phyloP scores from a whole-genome alignment of 768 basidiomycete genomes.

The Suillus subluteus region DNA sequence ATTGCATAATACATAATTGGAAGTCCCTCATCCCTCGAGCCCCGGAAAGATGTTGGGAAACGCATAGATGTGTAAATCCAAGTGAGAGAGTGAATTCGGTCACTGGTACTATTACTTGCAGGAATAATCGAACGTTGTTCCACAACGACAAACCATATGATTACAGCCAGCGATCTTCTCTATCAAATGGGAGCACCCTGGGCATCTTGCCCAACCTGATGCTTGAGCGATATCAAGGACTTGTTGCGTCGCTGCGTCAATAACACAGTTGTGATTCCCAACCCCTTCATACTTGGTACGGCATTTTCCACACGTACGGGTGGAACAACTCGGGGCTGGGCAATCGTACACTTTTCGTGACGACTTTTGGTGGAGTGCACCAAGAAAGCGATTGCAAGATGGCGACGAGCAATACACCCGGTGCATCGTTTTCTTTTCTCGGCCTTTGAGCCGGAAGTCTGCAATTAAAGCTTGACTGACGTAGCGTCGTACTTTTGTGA shows the following conservation, averaged over 20 bases:
- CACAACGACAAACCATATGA: slow-evolving; percentile 10
- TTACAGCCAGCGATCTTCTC: slow-evolving; percentile 9
- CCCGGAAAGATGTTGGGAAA: background rate
- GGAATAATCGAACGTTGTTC: slow-evolving; percentile 8
- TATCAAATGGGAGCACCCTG: slow-evolving; percentile 8
- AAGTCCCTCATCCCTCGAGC: background rate
- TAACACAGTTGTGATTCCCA: slow-evolving; percentile 8
- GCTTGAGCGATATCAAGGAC: slow-evolving; percentile 7
- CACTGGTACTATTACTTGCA: slow-evolving; percentile 5
- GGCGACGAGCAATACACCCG: slow-evolving; percentile 31
- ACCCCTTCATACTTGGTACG: slow-evolving; percentile 11
- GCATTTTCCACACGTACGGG: slow-evolving; percentile 15
- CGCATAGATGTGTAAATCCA: slow-evolving; percentile 3
- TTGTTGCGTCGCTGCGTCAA: slow-evolving; percentile 8
- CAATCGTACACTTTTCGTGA: slow-evolving; percentile 26
- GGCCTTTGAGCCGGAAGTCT: slow-evolving; percentile 22
- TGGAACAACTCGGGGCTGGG: slow-evolving; percentile 12
- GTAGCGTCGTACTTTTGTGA: slow-evolving; percentile 18
- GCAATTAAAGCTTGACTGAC: slow-evolving; percentile 16
- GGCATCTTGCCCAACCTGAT: slow-evolving; percentile 9
- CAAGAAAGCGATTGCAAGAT: slow-evolving; percentile 32
- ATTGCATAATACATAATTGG: background rate
- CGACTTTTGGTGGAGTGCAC: slow-evolving; percentile 16
- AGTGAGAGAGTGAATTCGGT: background rate
- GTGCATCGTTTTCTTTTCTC: slow-evolving; percentile 26